These are phyloP conservation scores for Chaetomiaceae sp. DNA, from an alignment of 2,329 filamentous ascomycete genomes.

Conservation along the genomic window DNA sequence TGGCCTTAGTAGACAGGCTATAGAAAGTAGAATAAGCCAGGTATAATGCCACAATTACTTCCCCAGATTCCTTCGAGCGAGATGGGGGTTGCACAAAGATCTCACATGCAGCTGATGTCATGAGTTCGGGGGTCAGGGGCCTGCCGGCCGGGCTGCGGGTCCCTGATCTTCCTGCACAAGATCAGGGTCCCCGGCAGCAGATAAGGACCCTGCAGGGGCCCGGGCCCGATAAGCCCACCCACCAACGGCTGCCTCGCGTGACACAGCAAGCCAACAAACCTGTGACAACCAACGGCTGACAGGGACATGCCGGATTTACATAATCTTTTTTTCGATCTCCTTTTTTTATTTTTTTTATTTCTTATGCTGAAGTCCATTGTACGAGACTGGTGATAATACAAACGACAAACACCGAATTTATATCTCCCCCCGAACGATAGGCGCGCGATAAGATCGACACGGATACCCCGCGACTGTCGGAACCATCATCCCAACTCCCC, in stretches of 20 bases:
- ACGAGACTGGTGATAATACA: neutral
- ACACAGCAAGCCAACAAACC: conserved; percentile 3
- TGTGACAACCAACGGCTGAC: neutral
- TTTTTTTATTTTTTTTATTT: neutral
- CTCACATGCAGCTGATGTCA: neutral
- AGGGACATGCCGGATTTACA: neutral
- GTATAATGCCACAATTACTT: too few species aligned
- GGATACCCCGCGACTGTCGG: neutral
- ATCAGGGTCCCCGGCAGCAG: conserved; percentile 7
- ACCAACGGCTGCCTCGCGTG: conserved; percentile 5
- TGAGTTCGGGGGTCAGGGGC: neutral
- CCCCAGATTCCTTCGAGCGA: too few species aligned
- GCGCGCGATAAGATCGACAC: neutral
- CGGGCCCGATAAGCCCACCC: neutral
- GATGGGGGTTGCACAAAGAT: neutral
- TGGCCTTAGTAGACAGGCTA: too few species aligned
- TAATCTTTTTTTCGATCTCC: neutral
- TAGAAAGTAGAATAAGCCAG: too few species aligned
- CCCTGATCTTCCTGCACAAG: neutral
- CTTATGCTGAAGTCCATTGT: neutral
- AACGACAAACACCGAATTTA: neutral
- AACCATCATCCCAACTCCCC: neutral
- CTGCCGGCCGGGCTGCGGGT: neutral
- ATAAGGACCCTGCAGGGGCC: conserved; percentile 1
- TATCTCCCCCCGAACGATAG: neutral